Conservation (phyloP, 108 stramenopile genomes). For the Cylindrotheca fusiformis region DNA sequence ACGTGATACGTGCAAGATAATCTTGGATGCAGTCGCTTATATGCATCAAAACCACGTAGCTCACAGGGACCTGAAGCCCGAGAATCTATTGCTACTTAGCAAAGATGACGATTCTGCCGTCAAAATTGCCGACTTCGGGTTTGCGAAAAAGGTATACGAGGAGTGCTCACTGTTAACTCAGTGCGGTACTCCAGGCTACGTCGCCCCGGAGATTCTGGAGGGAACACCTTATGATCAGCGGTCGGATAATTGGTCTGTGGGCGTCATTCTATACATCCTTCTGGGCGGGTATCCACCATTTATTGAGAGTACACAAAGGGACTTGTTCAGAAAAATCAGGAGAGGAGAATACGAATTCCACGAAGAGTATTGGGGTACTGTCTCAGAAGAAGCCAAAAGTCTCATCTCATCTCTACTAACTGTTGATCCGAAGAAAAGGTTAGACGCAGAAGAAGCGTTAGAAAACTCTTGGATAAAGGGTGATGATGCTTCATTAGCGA, state of each 20-base stretch:
- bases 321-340: constrained; percentile 78
- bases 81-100: constrained; percentile 88
- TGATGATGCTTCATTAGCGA: constrained; percentile 55
- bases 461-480: constrained; percentile 79
- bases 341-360: constrained; percentile 84
- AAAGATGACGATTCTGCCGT: constrained; percentile 82
- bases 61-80: constrained; percentile 92
- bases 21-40: constrained; percentile 81
- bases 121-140: constrained; percentile 98
- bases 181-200: constrained; percentile 96
- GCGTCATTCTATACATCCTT: constrained; percentile 95
- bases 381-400: constrained; percentile 84
- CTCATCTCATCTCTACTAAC: constrained; percentile 73
- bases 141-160: constrained; percentile 81
- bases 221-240: constrained; percentile 86
- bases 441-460: constrained; percentile 69
- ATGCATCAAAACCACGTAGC: constrained; percentile 82
- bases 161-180: constrained; percentile 76
- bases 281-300: constrained; percentile 94
- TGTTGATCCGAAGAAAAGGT: constrained; percentile 57
- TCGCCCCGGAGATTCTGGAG: constrained; percentile 93
- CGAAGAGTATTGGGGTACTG: constrained; percentile 81
- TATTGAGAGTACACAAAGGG: constrained; percentile 79
- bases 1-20: constrained; percentile 64
- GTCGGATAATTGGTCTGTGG: constrained; percentile 97